phyloP scores from a whole-genome alignment of 805 yeast genomes.

The Saccharomyces eubayanus region DNA sequence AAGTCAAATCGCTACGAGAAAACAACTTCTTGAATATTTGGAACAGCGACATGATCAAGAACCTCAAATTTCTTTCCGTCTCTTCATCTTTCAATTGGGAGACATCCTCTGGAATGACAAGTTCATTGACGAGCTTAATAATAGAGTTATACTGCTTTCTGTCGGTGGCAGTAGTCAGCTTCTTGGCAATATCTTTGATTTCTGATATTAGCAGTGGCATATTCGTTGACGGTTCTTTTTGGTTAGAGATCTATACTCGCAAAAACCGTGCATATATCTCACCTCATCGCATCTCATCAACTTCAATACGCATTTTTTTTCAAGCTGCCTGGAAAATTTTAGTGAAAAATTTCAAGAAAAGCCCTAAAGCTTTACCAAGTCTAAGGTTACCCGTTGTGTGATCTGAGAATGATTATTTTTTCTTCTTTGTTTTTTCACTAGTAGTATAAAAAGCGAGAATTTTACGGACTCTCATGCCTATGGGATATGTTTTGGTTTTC shows the following conservation, averaged over 20 bases:
- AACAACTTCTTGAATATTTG: conserved; percentile 30
- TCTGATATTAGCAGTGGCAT: conserved; percentile 21
- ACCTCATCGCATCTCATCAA: conserved; percentile 17
- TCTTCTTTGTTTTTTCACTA: not conserved
- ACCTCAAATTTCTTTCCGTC: conserved; percentile 21
- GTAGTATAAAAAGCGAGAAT: not conserved
- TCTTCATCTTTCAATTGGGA: conserved; percentile 7
- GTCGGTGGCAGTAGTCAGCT: conserved; percentile 20
- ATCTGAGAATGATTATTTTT: not conserved
- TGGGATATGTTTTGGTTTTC: not conserved
- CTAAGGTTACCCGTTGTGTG: not conserved
- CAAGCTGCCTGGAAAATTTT: not conserved
- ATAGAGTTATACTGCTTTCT: conserved; percentile 27
- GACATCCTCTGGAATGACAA: conserved; percentile 6
- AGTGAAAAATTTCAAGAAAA: conserved; percentile 4
- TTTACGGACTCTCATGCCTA: not conserved
- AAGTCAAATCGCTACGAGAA: conserved; percentile 24
- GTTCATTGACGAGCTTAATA: conserved; percentile 23
- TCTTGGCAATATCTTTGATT: conserved; percentile 23
- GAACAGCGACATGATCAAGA: conserved; percentile 24
- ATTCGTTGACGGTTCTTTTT: not conserved
- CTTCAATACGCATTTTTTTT: not conserved
- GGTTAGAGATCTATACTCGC: not conserved
- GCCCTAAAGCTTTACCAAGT: not conserved
- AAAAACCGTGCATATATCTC: not conserved